Percentiles rank a stretch among this genome's conserved stretches.
Evolutionary conservation across 495 filamentous ascomycete species (phyloP).

Genomic region (Hypoxylon fuscum): DNA sequence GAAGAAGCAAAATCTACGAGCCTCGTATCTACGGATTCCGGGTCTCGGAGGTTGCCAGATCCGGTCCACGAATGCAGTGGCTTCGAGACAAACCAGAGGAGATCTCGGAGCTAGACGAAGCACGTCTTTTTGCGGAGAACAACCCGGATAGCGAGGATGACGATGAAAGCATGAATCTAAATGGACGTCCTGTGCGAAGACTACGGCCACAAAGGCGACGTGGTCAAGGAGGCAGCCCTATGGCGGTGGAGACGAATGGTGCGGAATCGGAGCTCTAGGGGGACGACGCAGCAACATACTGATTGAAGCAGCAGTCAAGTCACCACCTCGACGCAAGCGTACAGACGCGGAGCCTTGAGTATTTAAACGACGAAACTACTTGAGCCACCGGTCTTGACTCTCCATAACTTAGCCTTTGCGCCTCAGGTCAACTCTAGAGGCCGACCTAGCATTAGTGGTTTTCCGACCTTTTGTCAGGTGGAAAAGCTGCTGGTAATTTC

Average conservation of each 20-base stretch:
- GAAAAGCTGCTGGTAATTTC: constrained; percentile 5
- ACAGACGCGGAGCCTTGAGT: too few species aligned
- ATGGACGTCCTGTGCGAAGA: constrained; percentile 47
- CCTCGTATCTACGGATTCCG: constrained; percentile 96
- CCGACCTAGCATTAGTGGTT: not conserved
- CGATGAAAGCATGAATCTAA: constrained; percentile 56
- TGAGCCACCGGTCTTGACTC: too few species aligned
- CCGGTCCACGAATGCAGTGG: constrained; percentile 96
- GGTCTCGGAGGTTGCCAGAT: constrained; percentile 84
- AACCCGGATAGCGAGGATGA: constrained; percentile 57
- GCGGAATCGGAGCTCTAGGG: constrained; percentile 58
- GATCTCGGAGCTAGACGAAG: constrained; percentile 84
- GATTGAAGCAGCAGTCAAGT: too few species aligned
- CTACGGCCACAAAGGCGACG: constrained; percentile 48
- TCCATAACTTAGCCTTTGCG: not conserved
- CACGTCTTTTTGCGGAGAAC: constrained; percentile 62
- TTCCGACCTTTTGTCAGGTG: not conserved
- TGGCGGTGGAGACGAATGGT: constrained; percentile 59
- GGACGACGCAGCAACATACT: not conserved
- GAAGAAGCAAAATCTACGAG: constrained; percentile 85
- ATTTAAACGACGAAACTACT: too few species aligned
- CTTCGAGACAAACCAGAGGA: constrained; percentile 83
- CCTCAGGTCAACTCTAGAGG: not conserved
- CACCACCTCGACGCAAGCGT: too few species aligned
- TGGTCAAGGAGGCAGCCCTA: constrained; percentile 60